Evolutionary conservation across 352 stramenopile genomes (phyloP).

Genomic region (Globisporangium yorkense): DNA sequence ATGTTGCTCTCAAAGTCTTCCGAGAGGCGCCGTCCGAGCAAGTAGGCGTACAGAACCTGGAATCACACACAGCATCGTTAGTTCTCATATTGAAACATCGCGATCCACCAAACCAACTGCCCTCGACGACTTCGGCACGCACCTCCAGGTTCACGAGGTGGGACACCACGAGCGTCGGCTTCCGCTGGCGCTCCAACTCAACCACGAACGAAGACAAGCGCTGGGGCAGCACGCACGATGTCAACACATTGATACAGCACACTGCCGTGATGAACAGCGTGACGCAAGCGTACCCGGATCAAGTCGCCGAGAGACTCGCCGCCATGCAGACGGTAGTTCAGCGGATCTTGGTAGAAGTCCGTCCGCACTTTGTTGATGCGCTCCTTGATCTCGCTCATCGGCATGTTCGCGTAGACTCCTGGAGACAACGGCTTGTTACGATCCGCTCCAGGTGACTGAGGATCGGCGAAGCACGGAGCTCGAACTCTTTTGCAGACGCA

Average conservation of each 20-base stretch:
- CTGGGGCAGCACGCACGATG: conserved; percentile 6
- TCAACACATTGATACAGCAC: neutral
- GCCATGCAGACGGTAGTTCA: conserved; percentile 42
- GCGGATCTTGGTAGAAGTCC: conserved; percentile 37
- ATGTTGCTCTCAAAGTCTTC: conserved; percentile 30
- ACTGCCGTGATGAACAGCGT: neutral
- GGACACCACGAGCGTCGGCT: conserved; percentile 34
- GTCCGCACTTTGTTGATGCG: conserved; percentile 26
- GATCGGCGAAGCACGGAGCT: neutral
- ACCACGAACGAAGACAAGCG: conserved; percentile 43
- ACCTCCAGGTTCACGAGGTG: conserved; percentile 40
- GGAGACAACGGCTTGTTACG: neutral
- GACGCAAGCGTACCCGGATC: conserved; percentile 24
- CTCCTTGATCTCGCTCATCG: conserved; percentile 28
- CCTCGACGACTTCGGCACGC: neutral
- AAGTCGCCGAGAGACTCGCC: conserved; percentile 42
- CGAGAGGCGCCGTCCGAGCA: conserved; percentile 23
- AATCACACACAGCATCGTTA: neutral
- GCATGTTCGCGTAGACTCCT: conserved; percentile 39
- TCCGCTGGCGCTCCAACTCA: conserved; percentile 34
- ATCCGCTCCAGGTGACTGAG: neutral
- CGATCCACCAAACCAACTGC: neutral
- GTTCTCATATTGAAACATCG: neutral
- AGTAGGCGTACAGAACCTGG: conserved; percentile 34
- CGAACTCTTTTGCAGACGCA: neutral